A percentile compares a stretch with the other conserved stretches of the same genome.
phyloP scores from a whole-genome alignment of 2,329 filamentous ascomycete species.

The Leptographium procerum region DNA sequence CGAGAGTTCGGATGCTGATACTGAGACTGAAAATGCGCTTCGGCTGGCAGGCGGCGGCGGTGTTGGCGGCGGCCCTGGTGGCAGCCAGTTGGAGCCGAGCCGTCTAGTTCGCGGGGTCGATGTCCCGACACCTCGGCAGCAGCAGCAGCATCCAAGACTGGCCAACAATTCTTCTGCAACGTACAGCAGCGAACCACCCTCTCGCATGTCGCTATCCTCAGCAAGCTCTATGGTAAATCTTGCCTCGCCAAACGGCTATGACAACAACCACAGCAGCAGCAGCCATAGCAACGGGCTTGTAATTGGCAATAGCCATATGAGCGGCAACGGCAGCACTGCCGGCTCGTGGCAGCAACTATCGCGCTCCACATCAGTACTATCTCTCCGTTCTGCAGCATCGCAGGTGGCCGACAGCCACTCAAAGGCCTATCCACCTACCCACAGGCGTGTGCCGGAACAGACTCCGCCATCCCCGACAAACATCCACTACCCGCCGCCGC shows the following conservation, averaged over 20 bases:
- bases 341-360: neutral
- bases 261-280: neutral
- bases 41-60: neutral
- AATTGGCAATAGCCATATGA: neutral
- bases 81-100: neutral
- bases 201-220: neutral
- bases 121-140: neutral
- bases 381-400: neutral
- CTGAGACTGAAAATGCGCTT: neutral
- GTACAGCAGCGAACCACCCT: neutral
- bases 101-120: neutral
- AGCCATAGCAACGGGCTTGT: neutral
- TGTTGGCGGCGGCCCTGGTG: neutral
- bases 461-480: slow-evolving; percentile 18
- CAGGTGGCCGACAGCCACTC: neutral
- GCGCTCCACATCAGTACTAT: neutral
- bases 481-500: slow-evolving; percentile 14
- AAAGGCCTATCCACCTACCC: too few species aligned
- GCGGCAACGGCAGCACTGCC: neutral
- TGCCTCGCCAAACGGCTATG: neutral
- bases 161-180: neutral
- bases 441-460: slow-evolving; percentile 1
- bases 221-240: neutral
- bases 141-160: neutral
- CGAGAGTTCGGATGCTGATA: slow-evolving; percentile 20